Conservation (phyloP, 192 early-diverging fungal genomes). For the Jimgerdemannia flammicorona region DNA sequence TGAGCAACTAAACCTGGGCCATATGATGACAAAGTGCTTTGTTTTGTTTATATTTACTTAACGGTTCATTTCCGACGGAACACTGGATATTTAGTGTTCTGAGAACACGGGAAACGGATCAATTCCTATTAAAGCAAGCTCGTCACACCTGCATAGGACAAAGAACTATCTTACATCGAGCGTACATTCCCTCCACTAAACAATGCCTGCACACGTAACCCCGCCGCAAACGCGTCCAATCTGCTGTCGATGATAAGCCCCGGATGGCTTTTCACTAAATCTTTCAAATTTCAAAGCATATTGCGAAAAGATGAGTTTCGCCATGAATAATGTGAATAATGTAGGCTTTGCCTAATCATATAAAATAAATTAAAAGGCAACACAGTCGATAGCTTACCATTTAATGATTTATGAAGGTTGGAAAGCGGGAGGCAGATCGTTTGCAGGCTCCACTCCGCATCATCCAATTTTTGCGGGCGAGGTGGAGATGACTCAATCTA, state of each 20-base stretch:
- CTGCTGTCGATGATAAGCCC: conserved; percentile 33
- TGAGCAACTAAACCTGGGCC: too few relatives aligned
- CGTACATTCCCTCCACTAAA: neutral
- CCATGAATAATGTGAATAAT: too few relatives aligned
- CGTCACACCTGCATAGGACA: neutral
- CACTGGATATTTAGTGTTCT: too few relatives aligned
- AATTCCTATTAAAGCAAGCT: neutral
- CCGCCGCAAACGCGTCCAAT: conserved; percentile 31
- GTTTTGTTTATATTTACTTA: too few relatives aligned
- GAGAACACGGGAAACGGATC: too few relatives aligned
- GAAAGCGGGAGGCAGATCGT: conserved; percentile 29
- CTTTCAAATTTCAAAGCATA: neutral
- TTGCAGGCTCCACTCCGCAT: conserved; percentile 52
- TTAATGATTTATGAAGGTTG: conserved; percentile 22
- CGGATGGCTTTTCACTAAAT: neutral
- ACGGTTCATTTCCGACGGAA: too few relatives aligned
- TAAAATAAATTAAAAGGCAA: too few relatives aligned
- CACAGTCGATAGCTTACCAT: conserved; percentile 29
- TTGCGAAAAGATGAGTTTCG: neutral
- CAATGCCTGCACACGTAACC: conserved; percentile 1
- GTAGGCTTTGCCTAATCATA: too few relatives aligned
- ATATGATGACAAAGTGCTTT: too few relatives aligned
- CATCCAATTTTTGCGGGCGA: conserved; percentile 31
- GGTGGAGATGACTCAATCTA: neutral
- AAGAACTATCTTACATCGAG: neutral